A percentile compares a stretch with the other conserved stretches of the same genome.
phyloP scores from a whole-genome alignment of 805 yeast species.

The Pichia exigua region DNA sequence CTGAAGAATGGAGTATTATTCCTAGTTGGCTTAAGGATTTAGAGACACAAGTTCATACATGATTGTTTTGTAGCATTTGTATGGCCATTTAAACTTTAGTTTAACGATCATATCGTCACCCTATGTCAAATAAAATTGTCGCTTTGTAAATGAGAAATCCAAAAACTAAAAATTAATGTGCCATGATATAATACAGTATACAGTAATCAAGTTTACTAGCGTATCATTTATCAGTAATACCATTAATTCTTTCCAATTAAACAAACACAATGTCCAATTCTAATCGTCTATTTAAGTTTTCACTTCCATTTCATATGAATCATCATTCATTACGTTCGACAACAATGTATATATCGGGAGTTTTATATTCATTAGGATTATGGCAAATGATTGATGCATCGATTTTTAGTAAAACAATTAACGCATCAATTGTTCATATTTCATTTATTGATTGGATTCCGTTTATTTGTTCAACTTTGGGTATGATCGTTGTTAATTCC shows the following conservation, averaged over 20 bases:
- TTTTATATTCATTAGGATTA: conserved; percentile 74
- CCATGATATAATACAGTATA: too few relatives aligned
- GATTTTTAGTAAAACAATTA: conserved; percentile 72
- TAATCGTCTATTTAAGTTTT: conserved; percentile 56
- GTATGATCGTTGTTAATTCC: conserved; percentile 76
- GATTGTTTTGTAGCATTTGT: background rate
- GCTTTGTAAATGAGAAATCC: background rate
- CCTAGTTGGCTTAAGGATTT: conserved; percentile 38
- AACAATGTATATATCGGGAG: conserved; percentile 75
- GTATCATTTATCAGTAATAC: background rate
- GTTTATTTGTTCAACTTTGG: conserved; percentile 75
- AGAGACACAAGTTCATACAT: conserved; percentile 8
- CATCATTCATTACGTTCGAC: conserved; percentile 49
- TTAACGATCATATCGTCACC: too few relatives aligned
- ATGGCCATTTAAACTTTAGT: background rate
- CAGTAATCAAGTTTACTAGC: too few relatives aligned
- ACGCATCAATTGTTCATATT: conserved; percentile 81
- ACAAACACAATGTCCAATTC: conserved; percentile 29
- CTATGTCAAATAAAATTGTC: background rate
- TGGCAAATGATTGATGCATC: conserved; percentile 90
- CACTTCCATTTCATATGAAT: conserved; percentile 62
- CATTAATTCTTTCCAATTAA: background rate
- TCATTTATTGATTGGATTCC: conserved; percentile 96
- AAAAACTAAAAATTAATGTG: too few relatives aligned
- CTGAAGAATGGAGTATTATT: conserved; percentile 39